Evolutionary conservation across 192 early-diverging fungal species (phyloP).

Genomic region (Polychytrium aggregatum): DNA sequence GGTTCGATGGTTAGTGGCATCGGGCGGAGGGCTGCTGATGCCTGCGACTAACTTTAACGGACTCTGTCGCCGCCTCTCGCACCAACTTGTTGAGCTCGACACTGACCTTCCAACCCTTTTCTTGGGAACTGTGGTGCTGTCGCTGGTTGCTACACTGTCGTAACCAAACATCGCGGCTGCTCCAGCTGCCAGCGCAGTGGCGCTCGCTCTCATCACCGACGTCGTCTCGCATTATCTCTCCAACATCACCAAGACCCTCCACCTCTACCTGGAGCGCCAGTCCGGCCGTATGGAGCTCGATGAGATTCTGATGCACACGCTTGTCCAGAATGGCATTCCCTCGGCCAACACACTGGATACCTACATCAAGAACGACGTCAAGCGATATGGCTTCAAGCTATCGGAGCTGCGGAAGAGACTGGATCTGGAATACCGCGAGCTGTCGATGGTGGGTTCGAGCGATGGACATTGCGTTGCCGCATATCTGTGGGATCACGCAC

Average conservation of each 20-base stretch:
- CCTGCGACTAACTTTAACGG: background rate
- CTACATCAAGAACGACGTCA: constrained; percentile 73
- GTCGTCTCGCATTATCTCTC: constrained; percentile 67
- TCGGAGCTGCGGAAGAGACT: constrained; percentile 67
- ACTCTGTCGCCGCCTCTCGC: background rate
- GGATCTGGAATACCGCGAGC: constrained; percentile 59
- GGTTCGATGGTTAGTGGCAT: constrained; percentile 70
- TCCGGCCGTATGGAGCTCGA: constrained; percentile 59
- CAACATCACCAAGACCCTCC: constrained; percentile 74
- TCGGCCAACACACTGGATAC: constrained; percentile 55
- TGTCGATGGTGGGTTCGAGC: constrained; percentile 22
- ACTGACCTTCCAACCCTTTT: background rate
- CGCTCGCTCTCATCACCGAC: constrained; percentile 64
- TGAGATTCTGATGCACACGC: constrained; percentile 71
- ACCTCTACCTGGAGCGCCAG: constrained; percentile 68
- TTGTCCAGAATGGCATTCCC: constrained; percentile 74
- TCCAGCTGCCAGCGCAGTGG: constrained; percentile 36
- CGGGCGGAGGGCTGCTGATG: too few species aligned
- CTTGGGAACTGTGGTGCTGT: background rate
- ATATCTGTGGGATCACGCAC: background rate
- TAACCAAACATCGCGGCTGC: background rate
- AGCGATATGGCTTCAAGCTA: constrained; percentile 57
- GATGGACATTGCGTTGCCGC: background rate
- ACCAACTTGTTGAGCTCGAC: background rate
- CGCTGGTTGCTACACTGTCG: background rate